Conservation (phyloP, 495 filamentous ascomycete species). For the Stereocaulon alpinum region DNA sequence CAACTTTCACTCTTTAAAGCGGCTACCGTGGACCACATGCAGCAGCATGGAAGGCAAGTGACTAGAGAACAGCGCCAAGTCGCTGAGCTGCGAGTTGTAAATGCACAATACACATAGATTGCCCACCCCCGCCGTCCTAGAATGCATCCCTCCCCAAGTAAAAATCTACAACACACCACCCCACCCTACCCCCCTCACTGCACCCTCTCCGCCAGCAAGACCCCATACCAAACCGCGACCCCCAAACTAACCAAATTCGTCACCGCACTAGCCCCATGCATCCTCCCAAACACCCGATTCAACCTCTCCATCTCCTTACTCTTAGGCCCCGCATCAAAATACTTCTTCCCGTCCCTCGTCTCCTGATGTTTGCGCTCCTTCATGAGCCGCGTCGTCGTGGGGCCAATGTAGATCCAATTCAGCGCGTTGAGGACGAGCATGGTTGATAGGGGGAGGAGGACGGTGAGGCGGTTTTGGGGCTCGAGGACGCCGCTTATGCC, state of each 20-base stretch:
- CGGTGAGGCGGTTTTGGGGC: conserved; percentile 43
- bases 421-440: conserved; percentile 52
- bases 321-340: conserved; percentile 62
- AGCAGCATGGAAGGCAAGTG: too few species aligned
- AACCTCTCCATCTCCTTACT: conserved; percentile 70
- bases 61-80: too few species aligned
- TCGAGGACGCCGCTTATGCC: conserved; percentile 48
- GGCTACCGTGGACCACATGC: too few species aligned
- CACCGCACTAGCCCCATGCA: conserved; percentile 70
- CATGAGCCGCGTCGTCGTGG: conserved; percentile 62
- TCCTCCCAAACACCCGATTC: conserved; percentile 65
- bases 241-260: conserved; percentile 61
- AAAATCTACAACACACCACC: too few species aligned
- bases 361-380: conserved; percentile 65
- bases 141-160: too few species aligned
- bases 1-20: too few species aligned
- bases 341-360: conserved; percentile 73
- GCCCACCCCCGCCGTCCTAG: background rate
- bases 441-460: conserved; percentile 53
- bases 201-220: conserved; percentile 52
- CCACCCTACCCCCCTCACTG: conserved; percentile 17
- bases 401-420: conserved; percentile 60
- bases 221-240: conserved; percentile 62
- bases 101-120: background rate
- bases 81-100: too few species aligned